phyloP scores from a whole-genome alignment of 2,329 filamentous ascomycete species.

The Gliomastix tumulicola region DNA sequence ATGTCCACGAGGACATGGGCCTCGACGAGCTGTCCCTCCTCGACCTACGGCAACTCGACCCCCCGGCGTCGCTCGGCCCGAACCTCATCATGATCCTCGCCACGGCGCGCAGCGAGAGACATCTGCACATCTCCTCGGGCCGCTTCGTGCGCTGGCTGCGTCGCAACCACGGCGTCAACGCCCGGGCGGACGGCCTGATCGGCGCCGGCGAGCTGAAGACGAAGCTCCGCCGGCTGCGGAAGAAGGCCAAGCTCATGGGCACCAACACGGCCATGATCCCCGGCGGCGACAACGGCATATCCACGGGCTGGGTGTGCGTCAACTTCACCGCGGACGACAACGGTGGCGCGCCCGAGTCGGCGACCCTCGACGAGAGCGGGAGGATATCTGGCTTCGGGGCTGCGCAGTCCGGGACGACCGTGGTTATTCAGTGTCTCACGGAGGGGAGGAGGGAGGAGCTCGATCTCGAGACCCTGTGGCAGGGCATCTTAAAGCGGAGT shows the following conservation, averaged over 20 bases:
- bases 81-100: constrained; percentile 90
- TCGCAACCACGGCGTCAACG: constrained; percentile 61
- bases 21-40: constrained; percentile 74
- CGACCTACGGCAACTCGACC: constrained; percentile 78
- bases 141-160: constrained; percentile 84
- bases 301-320: constrained; percentile 94
- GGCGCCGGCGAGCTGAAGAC: constrained; percentile 88
- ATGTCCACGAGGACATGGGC: constrained; percentile 77
- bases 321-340: constrained; percentile 63
- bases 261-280: constrained; percentile 59
- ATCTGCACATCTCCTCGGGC: constrained; percentile 85
- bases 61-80: constrained; percentile 78
- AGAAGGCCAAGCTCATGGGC: constrained; percentile 74
- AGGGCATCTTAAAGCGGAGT: constrained; percentile 26
- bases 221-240: constrained; percentile 72
- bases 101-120: constrained; percentile 85
- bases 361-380: constrained; percentile 38
- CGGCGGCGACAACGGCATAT: constrained; percentile 73
- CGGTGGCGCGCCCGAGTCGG: constrained; percentile 31
- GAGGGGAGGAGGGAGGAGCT: constrained; percentile 44
- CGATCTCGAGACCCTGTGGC: constrained; percentile 47
- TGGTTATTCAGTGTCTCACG: constrained; percentile 53
- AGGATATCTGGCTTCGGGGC: constrained; percentile 73
- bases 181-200: constrained; percentile 79
- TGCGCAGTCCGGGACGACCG: constrained; percentile 37